Percentiles rank a stretch among this genome's conserved stretches.
Evolutionary conservation across 2,329 filamentous ascomycete genomes (phyloP).

Genomic region (Microsporum canis): DNA sequence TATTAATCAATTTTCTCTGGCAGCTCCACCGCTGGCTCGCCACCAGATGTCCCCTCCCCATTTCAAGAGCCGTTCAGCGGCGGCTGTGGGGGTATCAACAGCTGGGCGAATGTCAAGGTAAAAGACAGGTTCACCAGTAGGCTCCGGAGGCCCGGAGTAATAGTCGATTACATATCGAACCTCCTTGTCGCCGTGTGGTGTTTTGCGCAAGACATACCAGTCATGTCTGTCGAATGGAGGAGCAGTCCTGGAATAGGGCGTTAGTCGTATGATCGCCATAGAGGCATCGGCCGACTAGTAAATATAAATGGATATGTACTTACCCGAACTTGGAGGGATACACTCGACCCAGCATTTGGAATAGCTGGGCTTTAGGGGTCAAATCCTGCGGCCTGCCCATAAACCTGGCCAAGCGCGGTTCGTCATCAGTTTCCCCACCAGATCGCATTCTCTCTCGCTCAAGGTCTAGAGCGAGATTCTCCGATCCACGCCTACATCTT

Average conservation of each 20-base stretch:
- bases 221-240: constrained; percentile 95
- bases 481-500: constrained; percentile 62
- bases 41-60: constrained; percentile 96
- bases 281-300: neutral
- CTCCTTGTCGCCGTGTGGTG: constrained; percentile 58
- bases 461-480: constrained; percentile 47
- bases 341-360: constrained; percentile 65
- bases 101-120: constrained; percentile 90
- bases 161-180: constrained; percentile 95
- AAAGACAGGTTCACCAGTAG: constrained; percentile 84
- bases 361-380: constrained; percentile 80
- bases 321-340: constrained; percentile 72
- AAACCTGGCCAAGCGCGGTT: constrained; percentile 72
- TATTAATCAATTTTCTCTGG: constrained; percentile 30
- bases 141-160: constrained; percentile 72
- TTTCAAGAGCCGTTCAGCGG: constrained; percentile 69
- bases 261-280: neutral
- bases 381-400: constrained; percentile 79
- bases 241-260: constrained; percentile 47
- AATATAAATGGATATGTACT: constrained; percentile 23
- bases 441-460: constrained; percentile 39
- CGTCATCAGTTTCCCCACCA: constrained; percentile 25
- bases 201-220: constrained; percentile 76
- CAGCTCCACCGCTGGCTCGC: constrained; percentile 64
- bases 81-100: constrained; percentile 64